These are phyloP conservation scores for Fomitopsis schrenkii DNA, from an alignment of 1,284 basidiomycete genomes.

Conservation along the genomic window DNA sequence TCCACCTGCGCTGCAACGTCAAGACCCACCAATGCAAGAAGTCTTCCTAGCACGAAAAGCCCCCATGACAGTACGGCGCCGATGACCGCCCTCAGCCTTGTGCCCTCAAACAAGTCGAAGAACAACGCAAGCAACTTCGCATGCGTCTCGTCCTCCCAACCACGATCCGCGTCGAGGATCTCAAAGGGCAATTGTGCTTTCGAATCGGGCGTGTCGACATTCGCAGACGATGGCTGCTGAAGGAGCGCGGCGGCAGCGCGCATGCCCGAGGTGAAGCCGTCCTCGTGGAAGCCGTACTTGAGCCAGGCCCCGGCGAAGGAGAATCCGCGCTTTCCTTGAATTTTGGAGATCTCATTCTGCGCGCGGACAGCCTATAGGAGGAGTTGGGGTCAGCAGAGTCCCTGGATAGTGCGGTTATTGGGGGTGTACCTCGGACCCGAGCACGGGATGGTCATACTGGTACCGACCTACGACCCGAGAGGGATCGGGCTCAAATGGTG, in stretches of 20 bases:
- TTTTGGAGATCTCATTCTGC: constrained; percentile 48
- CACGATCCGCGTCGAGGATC: constrained; percentile 23
- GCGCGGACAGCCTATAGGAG: constrained; percentile 47
- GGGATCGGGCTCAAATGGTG: constrained; percentile 58
- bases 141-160: constrained; percentile 1
- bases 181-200: constrained; percentile 22
- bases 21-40: not conserved
- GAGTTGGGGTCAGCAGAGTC: not conserved
- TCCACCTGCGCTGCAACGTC: not conserved
- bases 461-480: constrained; percentile 49
- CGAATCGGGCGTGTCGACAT: not conserved
- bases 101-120: constrained; percentile 18
- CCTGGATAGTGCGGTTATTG: no score
- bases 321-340: constrained; percentile 65
- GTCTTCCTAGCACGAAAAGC: constrained; percentile 3
- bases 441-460: constrained; percentile 68
- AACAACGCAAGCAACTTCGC: constrained; percentile 11
- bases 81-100: constrained; percentile 11
- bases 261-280: constrained; percentile 71
- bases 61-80: constrained; percentile 9
- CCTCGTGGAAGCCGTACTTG: constrained; percentile 80
- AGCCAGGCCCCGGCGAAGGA: constrained; percentile 80
- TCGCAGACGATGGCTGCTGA: not conserved
- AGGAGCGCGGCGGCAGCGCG: constrained; percentile 31
- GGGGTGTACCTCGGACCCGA: constrained; percentile 41